Evolutionary conservation across 495 filamentous ascomycete species (phyloP).

Genomic region (Penicillium verhagenii): DNA sequence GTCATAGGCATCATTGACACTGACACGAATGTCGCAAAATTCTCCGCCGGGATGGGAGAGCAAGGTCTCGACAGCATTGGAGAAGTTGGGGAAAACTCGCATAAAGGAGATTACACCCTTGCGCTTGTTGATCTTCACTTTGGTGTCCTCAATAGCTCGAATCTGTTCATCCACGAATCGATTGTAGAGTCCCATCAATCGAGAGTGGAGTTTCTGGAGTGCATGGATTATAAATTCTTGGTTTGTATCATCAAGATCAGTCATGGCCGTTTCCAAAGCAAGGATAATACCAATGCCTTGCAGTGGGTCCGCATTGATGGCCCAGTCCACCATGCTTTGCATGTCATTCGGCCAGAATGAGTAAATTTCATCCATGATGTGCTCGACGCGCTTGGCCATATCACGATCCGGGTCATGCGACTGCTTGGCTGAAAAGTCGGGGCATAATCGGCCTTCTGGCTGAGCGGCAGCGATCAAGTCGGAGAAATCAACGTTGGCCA

Average conservation of each 20-base stretch:
- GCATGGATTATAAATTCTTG: slow-evolving; percentile 85
- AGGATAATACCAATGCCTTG: slow-evolving; percentile 88
- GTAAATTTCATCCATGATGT: slow-evolving; percentile 85
- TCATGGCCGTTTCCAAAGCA: slow-evolving; percentile 72
- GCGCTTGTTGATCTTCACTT: slow-evolving; percentile 97
- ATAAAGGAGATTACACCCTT: slow-evolving; percentile 95
- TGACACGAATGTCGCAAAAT: slow-evolving; percentile 63
- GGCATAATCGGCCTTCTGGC: slow-evolving; percentile 65
- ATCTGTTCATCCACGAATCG: slow-evolving; percentile 94
- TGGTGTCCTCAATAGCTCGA: slow-evolving; percentile 95
- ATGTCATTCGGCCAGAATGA: slow-evolving; percentile 76
- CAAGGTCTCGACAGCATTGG: slow-evolving; percentile 77
- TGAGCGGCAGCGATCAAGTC: slow-evolving; percentile 66
- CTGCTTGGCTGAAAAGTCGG: slow-evolving; percentile 67
- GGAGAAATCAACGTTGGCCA: slow-evolving; percentile 73
- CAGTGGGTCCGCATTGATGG: slow-evolving; percentile 74
- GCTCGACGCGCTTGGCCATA: slow-evolving; percentile 73
- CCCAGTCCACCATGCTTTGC: slow-evolving; percentile 82
- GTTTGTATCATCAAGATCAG: slow-evolving; percentile 78
- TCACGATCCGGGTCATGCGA: slow-evolving; percentile 81
- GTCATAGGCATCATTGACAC: slow-evolving; percentile 82
- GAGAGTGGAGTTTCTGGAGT: slow-evolving; percentile 75
- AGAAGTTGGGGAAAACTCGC: slow-evolving; percentile 86
- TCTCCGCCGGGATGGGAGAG: slow-evolving; percentile 54
- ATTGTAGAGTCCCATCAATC: slow-evolving; percentile 71